A percentile compares a stretch with the other conserved stretches of the same genome.
These are phyloP conservation scores for Dendrothele bispora DNA, from an alignment of 768 basidiomycete species.

Conservation along the genomic window DNA sequence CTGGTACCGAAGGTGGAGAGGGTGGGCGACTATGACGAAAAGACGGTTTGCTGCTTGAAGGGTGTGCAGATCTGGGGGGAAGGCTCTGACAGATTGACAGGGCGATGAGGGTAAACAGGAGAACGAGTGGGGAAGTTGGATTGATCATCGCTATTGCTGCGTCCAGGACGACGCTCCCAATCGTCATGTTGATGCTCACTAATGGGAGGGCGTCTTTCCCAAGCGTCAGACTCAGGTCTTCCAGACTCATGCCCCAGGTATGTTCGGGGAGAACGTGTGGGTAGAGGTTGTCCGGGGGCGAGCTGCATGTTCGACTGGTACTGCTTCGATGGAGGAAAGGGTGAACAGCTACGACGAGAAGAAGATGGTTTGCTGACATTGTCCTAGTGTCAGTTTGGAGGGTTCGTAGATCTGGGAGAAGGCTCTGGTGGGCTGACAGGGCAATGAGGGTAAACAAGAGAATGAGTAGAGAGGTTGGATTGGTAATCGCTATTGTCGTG, in stretches of 20 bases:
- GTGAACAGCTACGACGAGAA: conserved; percentile 30
- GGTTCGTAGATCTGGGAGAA: conserved; percentile 58
- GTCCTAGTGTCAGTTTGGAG: conserved; percentile 59
- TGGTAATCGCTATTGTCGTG: conserved; percentile 42
- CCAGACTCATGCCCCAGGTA: conserved; percentile 52
- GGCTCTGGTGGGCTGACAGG: conserved; percentile 56
- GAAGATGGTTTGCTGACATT: conserved; percentile 42
- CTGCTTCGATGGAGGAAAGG: conserved; percentile 29
- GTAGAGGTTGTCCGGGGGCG: conserved; percentile 52
- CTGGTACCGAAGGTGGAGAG: conserved; percentile 29
- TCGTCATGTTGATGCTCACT: conserved; percentile 57
- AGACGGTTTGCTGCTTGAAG: conserved; percentile 41
- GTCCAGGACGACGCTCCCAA: conserved; percentile 40
- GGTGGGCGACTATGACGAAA: conserved; percentile 32
- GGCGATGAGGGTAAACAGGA: conserved; percentile 34
- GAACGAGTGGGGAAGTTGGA: conserved; percentile 39
- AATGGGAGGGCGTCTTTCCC: conserved; percentile 54
- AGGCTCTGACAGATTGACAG: conserved; percentile 55
- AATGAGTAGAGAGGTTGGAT: conserved; percentile 36
- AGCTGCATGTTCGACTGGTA: conserved; percentile 42
- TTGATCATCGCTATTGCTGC: conserved; percentile 41
- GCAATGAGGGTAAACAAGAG: conserved; percentile 37
- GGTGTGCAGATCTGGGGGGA: conserved; percentile 60
- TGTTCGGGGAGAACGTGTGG: conserved; percentile 61
- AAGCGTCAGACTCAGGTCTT: conserved; percentile 56